Conservation (phyloP, 768 basidiomycete species). For the Kwoniella europaea region DNA sequence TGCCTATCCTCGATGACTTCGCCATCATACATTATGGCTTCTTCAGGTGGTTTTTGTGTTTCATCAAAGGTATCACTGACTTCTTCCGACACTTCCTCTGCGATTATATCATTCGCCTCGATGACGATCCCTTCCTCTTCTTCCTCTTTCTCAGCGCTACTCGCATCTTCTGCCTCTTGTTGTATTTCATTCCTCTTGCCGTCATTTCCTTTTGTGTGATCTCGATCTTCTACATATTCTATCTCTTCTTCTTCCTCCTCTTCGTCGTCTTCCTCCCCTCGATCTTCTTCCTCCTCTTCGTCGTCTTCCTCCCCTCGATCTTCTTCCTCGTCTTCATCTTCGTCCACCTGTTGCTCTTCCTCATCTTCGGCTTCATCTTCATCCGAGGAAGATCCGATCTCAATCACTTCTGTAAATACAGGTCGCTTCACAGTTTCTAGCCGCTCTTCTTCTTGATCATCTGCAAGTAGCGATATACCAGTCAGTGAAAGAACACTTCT, state of each 20-base stretch:
- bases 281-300: conserved; percentile 14
- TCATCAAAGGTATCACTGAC: neutral
- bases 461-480: neutral
- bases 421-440: neutral
- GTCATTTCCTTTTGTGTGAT: neutral
- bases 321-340: conserved; percentile 10
- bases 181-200: neutral
- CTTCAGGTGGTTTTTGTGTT: neutral
- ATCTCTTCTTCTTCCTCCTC: conserved; percentile 22
- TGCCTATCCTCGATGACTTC: conserved; percentile 22
- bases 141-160: neutral
- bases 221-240: neutral
- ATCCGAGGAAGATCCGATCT: conserved; percentile 27
- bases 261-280: conserved; percentile 21
- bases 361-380: conserved; percentile 25
- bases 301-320: conserved; percentile 1
- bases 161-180: neutral
- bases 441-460: conserved; percentile 16
- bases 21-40: conserved; percentile 20
- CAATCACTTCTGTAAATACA: conserved; percentile 24
- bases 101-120: neutral
- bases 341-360: conserved; percentile 8
- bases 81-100: conserved; percentile 1
- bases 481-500: neutral
- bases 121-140: conserved; percentile 13